phyloP scores from a whole-genome alignment of 176 grass and related monocot species.

The Bolboschoenus planiculmis region DNA sequence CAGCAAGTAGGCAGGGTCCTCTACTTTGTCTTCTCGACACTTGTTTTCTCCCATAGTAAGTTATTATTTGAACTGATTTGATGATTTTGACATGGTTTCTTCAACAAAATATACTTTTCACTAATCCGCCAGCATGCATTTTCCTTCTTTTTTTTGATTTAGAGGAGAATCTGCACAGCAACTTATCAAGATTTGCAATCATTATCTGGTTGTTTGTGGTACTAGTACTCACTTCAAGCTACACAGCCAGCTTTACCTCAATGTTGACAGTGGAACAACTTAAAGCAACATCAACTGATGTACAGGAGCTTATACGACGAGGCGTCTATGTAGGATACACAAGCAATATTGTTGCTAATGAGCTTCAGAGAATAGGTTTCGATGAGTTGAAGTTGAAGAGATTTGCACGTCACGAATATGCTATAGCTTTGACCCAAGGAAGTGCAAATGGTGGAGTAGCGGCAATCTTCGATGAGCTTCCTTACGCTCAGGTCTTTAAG shows the following conservation, averaged over 20 bases:
- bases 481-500: slow-evolving; percentile 45
- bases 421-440: slow-evolving; percentile 32
- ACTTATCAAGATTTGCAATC: not conserved
- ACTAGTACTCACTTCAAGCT: not conserved
- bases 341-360: not conserved
- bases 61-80: not conserved
- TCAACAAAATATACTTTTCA: not conserved
- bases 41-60: not conserved
- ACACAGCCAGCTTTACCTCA: not conserved
- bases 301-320: not conserved
- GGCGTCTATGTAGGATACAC: not conserved
- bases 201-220: not conserved
- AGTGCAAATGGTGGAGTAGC: slow-evolving; percentile 46
- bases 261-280: not conserved
- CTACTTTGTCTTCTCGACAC: not conserved
- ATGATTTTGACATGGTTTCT: not conserved
- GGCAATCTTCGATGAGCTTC: slow-evolving; percentile 38
- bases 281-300: not conserved
- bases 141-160: not conserved
- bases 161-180: not conserved
- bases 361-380: not conserved
- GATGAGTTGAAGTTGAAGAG: not conserved
- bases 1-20: not conserved
- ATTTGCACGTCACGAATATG: not conserved
- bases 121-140: not conserved